Evolutionary conservation across 2,329 filamentous ascomycete species (phyloP), one percentile per base, ranked within the genome.

Genomic region (Septoria linicola): DNA sequence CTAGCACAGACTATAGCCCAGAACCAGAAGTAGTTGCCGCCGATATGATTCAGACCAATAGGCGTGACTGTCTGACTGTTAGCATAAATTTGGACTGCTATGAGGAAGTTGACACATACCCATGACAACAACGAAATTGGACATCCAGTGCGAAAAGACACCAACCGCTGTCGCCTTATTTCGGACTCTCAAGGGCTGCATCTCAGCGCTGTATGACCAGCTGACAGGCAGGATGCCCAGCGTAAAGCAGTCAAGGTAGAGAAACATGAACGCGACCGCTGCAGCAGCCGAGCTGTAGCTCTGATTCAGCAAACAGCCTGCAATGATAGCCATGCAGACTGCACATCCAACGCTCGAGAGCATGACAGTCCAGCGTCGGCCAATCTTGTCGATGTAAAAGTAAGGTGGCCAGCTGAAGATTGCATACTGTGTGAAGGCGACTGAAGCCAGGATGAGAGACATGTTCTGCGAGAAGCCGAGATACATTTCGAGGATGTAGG

Each of bases 181-280:
- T 20, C 76, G 68, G 59, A 77, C 76, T 2, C 70, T 65, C 19
- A 79, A 62, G 0, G 73, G 72, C 49, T 77, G 76, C 53, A 77
- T 75, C 45, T 78, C 75, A 0, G 75, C 73, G 0, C 72, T 72
- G 58, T 76, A 77, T 10, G 68, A 57, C 62, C 59, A 59, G 3
- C 53, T 62, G 32, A 67, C 25, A 71, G 73, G 72, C 66, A 74
- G 5, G 23, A 78, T 73, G 8, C 71, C 76, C 42, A 79, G 77
- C 63, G 76, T 76, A 31, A 78, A 72, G 61, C 77, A 78, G 63
- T 78, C 78, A n/a, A 79, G 58, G 61, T 78, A 79, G 59, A 80
- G 72, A 57, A 78, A 77, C 54, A 66, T 71, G 54, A 71, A 66
- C 3, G 67, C 68, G 6, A 70, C 67, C 7, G 65, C 65, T 3